Conservation (phyloP, 345 rosid genomes). For the Pistacia integerrima region DNA sequence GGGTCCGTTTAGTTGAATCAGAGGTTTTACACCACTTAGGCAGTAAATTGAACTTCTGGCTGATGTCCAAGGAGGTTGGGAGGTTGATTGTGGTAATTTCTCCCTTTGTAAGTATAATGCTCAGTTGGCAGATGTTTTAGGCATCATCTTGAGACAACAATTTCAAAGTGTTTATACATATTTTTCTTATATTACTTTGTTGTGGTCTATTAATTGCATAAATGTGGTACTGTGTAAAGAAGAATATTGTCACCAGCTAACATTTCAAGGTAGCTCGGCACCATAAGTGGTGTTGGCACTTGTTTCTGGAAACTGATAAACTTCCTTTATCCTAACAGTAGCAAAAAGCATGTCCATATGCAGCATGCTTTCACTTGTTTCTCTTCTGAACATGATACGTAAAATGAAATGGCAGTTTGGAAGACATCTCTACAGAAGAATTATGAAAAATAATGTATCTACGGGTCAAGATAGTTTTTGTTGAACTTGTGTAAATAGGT, state of each 20-base stretch:
- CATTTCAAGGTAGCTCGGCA: background rate
- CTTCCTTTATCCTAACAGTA: background rate
- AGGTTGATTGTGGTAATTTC: slow-evolving; percentile 1
- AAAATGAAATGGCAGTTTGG: background rate
- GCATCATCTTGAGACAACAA: background rate
- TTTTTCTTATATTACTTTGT: background rate
- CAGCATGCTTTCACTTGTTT: slow-evolving; percentile 1
- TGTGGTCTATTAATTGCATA: background rate
- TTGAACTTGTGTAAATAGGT: background rate
- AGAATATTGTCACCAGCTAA: background rate
- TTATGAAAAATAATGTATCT: background rate
- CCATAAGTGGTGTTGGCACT: background rate
- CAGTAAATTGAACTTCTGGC: background rate
- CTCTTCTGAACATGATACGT: background rate
- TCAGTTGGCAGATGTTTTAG: background rate
- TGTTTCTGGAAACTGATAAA: slow-evolving; percentile 1
- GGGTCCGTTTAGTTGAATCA: background rate
- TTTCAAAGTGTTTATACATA: background rate
- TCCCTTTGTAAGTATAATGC: background rate
- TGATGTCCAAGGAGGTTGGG: background rate
- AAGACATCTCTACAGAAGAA: too few relatives aligned
- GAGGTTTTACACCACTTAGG: background rate
- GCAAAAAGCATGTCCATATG: background rate
- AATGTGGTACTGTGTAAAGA: background rate
- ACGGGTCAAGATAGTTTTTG: background rate